Base-by-base conservation (phyloP, 2,329 filamentous ascomycete genomes). In the Diatrype stigma region DNA sequence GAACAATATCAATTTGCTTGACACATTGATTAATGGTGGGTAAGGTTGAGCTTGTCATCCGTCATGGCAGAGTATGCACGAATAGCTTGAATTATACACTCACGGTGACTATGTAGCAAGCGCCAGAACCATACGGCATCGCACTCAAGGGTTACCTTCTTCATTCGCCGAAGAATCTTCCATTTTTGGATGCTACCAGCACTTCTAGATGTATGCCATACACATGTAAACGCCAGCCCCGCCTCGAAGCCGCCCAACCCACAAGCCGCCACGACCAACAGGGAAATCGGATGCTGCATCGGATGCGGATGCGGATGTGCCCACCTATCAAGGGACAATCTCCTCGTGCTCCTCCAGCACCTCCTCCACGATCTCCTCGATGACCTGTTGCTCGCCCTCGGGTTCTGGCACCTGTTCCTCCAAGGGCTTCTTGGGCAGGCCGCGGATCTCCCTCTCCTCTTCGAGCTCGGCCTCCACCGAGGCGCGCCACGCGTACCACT, bases 341-440 rank as follows among this genome's bases (percentile, higher is more conserved):
- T 97, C 94, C 78, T 97, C 94, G 52, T 78, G 87, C 81, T 96
- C 89, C 73, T 92, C 82, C 47, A 85, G 70, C 21, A 85, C 93
- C 75, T 96, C 92, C 73, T 90, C 87, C 58, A 90, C 84, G 60
- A 90, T 87, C 76, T 93, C 89, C 73, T 97, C 94, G 56, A 96
- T 91, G 56, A 95, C 85, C 63, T 82, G 77, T 57, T 89, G 89
- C 71, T 89, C 82, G 53, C 82, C 84, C 60, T 83, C 82, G 40
- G 76, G 77, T 67, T 80, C 73, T 61, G 82, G 79, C 54, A 84
- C 72, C 32, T 86, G 73, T 56, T 77, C 79, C 60, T 85, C 84
- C 48, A 84, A 78, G 32, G 80, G 81, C 60, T 90, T 78, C 53
- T 78, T 76, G 42, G 87, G 81, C 58, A 94, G 70, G 48, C 87